phyloP scores from a whole-genome alignment of 257 asterid species.

The Plectranthus barbatus region DNA sequence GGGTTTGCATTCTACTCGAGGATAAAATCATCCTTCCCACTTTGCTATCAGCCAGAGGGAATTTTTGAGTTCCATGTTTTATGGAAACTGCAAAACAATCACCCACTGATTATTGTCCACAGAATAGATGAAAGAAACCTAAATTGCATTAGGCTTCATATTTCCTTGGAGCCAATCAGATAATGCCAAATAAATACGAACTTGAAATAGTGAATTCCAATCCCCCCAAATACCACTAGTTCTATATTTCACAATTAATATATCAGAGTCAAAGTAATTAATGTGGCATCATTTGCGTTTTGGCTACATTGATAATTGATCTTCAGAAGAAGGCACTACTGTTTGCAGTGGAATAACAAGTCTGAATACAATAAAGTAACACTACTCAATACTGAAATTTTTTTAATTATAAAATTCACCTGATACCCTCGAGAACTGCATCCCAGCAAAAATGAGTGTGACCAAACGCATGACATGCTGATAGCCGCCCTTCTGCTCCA shows the following conservation, averaged over 20 bases:
- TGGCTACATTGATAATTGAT: neutral
- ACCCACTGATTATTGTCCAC: neutral
- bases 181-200: neutral
- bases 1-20: neutral
- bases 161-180: neutral
- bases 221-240: neutral
- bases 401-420: constrained; percentile 26
- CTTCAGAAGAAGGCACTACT: neutral
- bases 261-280: neutral
- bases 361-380: neutral
- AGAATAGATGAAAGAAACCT: neutral
- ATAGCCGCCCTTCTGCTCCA: constrained; percentile 36
- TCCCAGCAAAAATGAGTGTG: constrained; percentile 96
- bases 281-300: neutral
- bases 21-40: neutral
- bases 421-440: constrained; percentile 63
- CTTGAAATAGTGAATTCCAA: neutral
- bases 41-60: neutral
- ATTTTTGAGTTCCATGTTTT: neutral
- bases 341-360: neutral
- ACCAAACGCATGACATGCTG: constrained; percentile 78
- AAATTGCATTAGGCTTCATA: neutral
- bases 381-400: neutral
- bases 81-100: neutral
- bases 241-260: neutral